Conservation (phyloP, 495 filamentous ascomycete genomes). For the Pyrenula massariospora region DNA sequence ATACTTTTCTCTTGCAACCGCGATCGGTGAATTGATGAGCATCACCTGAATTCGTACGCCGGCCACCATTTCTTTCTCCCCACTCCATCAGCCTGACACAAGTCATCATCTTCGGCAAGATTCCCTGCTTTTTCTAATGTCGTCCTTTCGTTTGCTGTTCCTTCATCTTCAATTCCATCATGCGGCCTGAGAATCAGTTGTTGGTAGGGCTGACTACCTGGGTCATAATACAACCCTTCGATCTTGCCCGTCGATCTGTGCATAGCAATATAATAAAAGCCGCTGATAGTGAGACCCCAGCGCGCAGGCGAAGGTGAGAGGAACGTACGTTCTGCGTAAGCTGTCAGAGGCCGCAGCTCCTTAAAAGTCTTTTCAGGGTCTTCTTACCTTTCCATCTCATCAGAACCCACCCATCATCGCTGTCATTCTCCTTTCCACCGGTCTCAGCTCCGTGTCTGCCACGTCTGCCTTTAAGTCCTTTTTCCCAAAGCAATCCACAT, state of each 20-base stretch:
- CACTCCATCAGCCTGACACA: not conserved
- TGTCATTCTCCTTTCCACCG: not conserved
- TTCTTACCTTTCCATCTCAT: slow-evolving; percentile 68
- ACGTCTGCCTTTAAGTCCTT: no score
- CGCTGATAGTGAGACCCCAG: slow-evolving; percentile 56
- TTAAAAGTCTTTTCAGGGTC: no score
- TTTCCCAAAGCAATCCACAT: not conserved
- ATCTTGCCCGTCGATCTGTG: slow-evolving; percentile 47
- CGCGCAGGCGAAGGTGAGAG: not conserved
- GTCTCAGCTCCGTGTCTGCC: no score
- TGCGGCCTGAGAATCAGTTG: slow-evolving; percentile 48
- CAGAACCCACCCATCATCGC: slow-evolving; percentile 43
- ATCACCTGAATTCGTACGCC: slow-evolving; percentile 25
- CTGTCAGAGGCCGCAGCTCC: no score
- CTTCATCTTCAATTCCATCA: slow-evolving; percentile 14
- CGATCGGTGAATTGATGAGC: no score
- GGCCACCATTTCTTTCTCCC: slow-evolving; percentile 19
- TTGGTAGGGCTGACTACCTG: slow-evolving; percentile 60
- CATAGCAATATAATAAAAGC: slow-evolving; percentile 66
- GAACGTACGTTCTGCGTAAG: not conserved
- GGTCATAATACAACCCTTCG: slow-evolving; percentile 65
- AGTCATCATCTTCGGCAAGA: not conserved
- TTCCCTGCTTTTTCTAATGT: not conserved
- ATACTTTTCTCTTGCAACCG: no score
- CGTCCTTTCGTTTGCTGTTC: not conserved